Conservation (phyloP, 129 eudicot genomes). For the Tagetes erecta region DNA sequence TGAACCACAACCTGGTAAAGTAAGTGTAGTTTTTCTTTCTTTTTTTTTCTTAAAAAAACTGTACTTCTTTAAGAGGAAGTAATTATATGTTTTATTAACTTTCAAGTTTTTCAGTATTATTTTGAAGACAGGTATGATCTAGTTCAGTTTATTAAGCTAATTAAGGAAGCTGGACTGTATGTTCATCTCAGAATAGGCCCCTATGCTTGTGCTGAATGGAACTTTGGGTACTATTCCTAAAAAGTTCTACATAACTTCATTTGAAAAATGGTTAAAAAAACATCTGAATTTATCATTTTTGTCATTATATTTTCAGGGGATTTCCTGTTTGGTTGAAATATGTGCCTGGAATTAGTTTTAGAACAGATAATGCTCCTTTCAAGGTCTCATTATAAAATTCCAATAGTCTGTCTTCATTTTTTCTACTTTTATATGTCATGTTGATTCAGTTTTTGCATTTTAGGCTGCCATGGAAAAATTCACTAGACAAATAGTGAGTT, state of each 20-base stretch:
- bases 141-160: conserved; percentile 88
- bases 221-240: conserved; percentile 72
- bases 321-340: conserved; percentile 99
- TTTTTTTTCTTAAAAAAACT: neutral
- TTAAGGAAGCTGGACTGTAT: conserved; percentile 87
- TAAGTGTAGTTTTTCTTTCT: conserved; percentile 32
- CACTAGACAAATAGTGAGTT: conserved; percentile 78
- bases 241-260: neutral
- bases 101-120: conserved; percentile 58
- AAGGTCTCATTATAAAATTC: conserved; percentile 53
- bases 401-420: neutral
- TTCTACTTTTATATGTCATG: conserved; percentile 5
- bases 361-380: conserved; percentile 95
- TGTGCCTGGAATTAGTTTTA: conserved; percentile 92
- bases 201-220: conserved; percentile 99
- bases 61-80: neutral
- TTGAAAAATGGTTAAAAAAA: neutral
- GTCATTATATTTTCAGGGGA: conserved; percentile 58
- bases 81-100: conserved; percentile 8
- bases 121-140: conserved; percentile 94
- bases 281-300: conserved; percentile 15
- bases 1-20: conserved; percentile 97
- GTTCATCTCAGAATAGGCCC: conserved; percentile 98
- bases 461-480: conserved; percentile 94
- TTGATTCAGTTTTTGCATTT: conserved; percentile 12